Conservation (phyloP, 352 stramenopile species). For the Globisporangium cylindrosporum region DNA sequence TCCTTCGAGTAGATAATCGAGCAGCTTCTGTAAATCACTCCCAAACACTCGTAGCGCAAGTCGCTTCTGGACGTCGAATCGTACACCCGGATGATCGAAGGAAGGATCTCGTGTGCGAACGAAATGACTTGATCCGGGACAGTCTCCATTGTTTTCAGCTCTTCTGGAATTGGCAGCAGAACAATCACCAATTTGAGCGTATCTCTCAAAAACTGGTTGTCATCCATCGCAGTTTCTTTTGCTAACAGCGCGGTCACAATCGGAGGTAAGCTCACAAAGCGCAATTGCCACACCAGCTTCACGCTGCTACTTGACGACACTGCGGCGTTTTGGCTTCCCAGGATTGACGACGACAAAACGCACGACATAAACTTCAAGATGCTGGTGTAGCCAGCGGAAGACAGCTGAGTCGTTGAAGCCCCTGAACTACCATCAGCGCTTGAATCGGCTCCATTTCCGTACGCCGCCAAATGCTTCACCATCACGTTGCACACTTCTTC, state of each 20-base stretch:
- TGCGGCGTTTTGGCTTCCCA: slow-evolving; percentile 2
- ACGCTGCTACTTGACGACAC: not conserved
- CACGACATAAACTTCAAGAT: slow-evolving; percentile 48
- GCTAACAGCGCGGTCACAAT: slow-evolving; percentile 43
- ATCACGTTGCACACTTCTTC: slow-evolving; percentile 39
- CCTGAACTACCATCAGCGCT: not conserved
- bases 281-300: slow-evolving; percentile 25
- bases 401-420: slow-evolving; percentile 16
- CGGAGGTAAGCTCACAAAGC: slow-evolving; percentile 40
- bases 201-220: slow-evolving; percentile 49
- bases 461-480: slow-evolving; percentile 29
- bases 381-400: slow-evolving; percentile 30
- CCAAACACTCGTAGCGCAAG: slow-evolving; percentile 52
- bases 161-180: slow-evolving; percentile 40
- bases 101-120: slow-evolving; percentile 44
- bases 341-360: slow-evolving; percentile 23
- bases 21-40: slow-evolving; percentile 49
- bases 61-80: slow-evolving; percentile 47
- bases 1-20: slow-evolving; percentile 34
- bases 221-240: slow-evolving; percentile 35
- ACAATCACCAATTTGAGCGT: slow-evolving; percentile 56
- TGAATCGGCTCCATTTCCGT: slow-evolving; percentile 13
- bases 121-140: slow-evolving; percentile 25
- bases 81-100: slow-evolving; percentile 51
- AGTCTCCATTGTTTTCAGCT: slow-evolving; percentile 20